These are phyloP conservation scores for Silene latifolia DNA, from an alignment of 148 eudicot genomes.

Conservation along the genomic window DNA sequence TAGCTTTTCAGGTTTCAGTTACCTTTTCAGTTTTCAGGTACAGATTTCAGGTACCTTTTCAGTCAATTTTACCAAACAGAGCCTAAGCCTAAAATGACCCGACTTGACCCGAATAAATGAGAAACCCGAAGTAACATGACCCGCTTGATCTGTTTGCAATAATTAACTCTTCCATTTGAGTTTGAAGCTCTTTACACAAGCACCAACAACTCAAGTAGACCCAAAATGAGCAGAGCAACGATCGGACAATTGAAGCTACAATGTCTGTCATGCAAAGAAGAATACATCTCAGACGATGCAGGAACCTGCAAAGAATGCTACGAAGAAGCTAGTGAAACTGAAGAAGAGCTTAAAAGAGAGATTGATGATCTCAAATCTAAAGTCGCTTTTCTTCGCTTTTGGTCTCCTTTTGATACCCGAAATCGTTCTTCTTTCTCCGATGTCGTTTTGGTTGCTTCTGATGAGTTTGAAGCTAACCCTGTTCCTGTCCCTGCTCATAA, in stretches of 20 bases:
- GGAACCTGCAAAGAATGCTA: constrained; percentile 92
- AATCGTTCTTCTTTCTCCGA: constrained; percentile 44
- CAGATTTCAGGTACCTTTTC: no score
- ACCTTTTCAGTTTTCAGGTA: no score
- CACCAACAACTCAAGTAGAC: no score
- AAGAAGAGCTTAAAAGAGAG: constrained; percentile 72
- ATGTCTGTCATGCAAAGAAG: constrained; percentile 72
- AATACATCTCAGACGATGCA: constrained; percentile 42
- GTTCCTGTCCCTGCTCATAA: constrained; percentile 64
- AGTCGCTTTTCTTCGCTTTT: constrained; percentile 51
- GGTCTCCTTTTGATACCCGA: constrained; percentile 23
- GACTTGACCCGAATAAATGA: no score
- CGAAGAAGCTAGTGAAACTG: constrained; percentile 86
- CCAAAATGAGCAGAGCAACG: background rate
- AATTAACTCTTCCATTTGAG: no score
- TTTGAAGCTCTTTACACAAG: no score
- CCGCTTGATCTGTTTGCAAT: no score
- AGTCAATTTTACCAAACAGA: no score
- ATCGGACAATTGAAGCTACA: background rate
- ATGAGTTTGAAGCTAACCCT: constrained; percentile 30
- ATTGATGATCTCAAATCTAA: constrained; percentile 74
- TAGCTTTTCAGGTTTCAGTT: no score
- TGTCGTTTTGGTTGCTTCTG: constrained; percentile 63
- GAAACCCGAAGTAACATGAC: no score
- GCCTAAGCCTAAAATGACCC: no score